Evolutionary conservation across 331 rosid species (phyloP).

Genomic region (Arachis monticola): DNA sequence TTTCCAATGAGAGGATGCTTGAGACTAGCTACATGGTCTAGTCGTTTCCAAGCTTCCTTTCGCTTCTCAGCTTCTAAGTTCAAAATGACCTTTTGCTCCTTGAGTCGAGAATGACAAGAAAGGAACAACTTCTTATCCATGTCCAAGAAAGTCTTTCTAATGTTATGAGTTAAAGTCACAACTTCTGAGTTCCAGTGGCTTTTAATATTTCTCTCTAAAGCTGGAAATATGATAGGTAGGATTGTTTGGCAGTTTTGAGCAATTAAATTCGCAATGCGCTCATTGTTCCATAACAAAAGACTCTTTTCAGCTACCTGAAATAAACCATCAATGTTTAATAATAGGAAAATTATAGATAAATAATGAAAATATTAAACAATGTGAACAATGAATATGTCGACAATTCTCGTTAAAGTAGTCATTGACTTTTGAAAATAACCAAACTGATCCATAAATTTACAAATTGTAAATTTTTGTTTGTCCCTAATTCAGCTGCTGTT

Average conservation of each 20-base stretch:
- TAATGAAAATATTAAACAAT: no score
- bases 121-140: slow-evolving; percentile 86
- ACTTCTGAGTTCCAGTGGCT: slow-evolving; percentile 94
- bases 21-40: slow-evolving; percentile 76
- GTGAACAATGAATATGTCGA: no score
- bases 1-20: slow-evolving; percentile 69
- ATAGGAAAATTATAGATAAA: not conserved
- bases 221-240: slow-evolving; percentile 76
- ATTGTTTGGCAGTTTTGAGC: slow-evolving; percentile 76
- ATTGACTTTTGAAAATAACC: no score
- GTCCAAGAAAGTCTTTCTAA: slow-evolving; percentile 83
- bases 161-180: slow-evolving; percentile 67
- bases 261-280: slow-evolving; percentile 74
- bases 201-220: slow-evolving; percentile 70
- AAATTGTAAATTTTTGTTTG: no score
- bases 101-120: slow-evolving; percentile 61
- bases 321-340: slow-evolving; percentile 27
- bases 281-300: slow-evolving; percentile 93
- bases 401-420: no score
- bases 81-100: slow-evolving; percentile 65
- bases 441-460: no score
- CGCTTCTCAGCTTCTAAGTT: slow-evolving; percentile 59
- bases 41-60: slow-evolving; percentile 77
- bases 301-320: slow-evolving; percentile 96
- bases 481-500: no score